Percentiles rank a stretch among this genome's conserved stretches.
Conservation (phyloP, 805 yeast genomes). For the Ogataea glucozyma region DNA sequence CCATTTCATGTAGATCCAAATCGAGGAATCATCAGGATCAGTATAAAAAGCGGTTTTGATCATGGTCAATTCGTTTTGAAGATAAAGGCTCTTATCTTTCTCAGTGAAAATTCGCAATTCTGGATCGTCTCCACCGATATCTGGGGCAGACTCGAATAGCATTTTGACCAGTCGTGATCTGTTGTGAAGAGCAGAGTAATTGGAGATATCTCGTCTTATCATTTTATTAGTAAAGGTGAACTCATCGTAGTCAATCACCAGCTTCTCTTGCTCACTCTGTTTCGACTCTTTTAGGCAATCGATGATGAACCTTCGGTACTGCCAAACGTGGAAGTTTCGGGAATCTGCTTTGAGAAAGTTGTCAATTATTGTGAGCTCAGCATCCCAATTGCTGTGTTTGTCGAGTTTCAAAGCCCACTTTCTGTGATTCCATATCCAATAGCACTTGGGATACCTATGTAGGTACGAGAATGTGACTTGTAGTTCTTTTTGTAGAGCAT, state of each 20-base stretch:
- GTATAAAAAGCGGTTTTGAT: slow-evolving; percentile 84
- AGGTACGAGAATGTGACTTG: slow-evolving; percentile 58
- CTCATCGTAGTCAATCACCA: slow-evolving; percentile 47
- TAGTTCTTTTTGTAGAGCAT: slow-evolving; percentile 56
- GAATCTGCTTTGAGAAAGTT: slow-evolving; percentile 70
- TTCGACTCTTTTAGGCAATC: slow-evolving; percentile 27
- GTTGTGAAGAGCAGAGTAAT: slow-evolving; percentile 96
- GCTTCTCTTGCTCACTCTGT: slow-evolving; percentile 9
- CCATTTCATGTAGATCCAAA: slow-evolving; percentile 91
- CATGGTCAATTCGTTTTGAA: slow-evolving; percentile 61
- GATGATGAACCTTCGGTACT: slow-evolving; percentile 77
- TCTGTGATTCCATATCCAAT: slow-evolving; percentile 97
- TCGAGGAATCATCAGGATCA: slow-evolving; percentile 92
- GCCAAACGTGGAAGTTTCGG: slow-evolving; percentile 96
- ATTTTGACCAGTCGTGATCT: slow-evolving; percentile 67
- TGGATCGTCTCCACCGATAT: slow-evolving; percentile 12
- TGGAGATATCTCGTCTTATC: slow-evolving; percentile 82
- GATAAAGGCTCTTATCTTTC: slow-evolving; percentile 30
- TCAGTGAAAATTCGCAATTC: slow-evolving; percentile 22
- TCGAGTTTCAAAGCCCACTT: slow-evolving; percentile 71
- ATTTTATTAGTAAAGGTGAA: slow-evolving; percentile 74
- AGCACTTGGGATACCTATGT: slow-evolving; percentile 77
- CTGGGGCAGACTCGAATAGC: slow-evolving; percentile 38
- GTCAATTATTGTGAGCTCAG: slow-evolving; percentile 68
- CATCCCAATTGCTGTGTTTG: slow-evolving; percentile 57